phyloP scores from a whole-genome alignment of 306 rosid genomes.

The Prunus campanulata region DNA sequence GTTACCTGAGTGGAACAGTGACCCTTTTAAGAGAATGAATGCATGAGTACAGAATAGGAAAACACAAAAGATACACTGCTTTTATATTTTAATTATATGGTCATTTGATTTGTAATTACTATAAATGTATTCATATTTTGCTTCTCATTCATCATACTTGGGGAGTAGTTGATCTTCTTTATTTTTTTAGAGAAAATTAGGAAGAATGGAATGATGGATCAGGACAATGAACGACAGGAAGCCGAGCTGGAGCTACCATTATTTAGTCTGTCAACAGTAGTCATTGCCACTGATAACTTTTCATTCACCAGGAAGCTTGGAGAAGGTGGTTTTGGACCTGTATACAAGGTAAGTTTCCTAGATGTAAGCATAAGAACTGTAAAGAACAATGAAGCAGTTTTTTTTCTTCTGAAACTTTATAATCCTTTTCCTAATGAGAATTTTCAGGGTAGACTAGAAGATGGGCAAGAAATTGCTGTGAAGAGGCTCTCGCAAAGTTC shows the following conservation, averaged over 20 bases:
- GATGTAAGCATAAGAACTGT: neutral
- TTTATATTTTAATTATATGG: neutral
- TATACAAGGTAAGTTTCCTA: conserved; percentile 27
- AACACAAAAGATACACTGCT: neutral
- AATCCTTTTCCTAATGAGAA: neutral
- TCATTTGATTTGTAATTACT: neutral
- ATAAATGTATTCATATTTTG: neutral
- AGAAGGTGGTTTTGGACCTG: conserved; percentile 49
- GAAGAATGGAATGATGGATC: neutral
- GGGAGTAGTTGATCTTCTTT: neutral
- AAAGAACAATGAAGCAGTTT: neutral
- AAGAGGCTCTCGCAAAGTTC: conserved; percentile 45
- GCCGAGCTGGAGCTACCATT: conserved; percentile 39
- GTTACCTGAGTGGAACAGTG: neutral
- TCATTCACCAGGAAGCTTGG: conserved; percentile 35
- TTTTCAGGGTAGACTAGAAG: conserved; percentile 35
- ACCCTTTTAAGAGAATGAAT: neutral
- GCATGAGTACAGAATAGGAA: neutral
- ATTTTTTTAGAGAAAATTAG: neutral
- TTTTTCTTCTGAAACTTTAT: neutral
- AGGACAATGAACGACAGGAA: neutral
- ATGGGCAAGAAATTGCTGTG: conserved; percentile 49
- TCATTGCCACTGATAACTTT: conserved; percentile 38
- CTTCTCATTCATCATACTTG: neutral
- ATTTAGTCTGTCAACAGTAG: conserved; percentile 28